phyloP scores from a whole-genome alignment of 2,329 filamentous ascomycete species.

The Neurospora sp. region DNA sequence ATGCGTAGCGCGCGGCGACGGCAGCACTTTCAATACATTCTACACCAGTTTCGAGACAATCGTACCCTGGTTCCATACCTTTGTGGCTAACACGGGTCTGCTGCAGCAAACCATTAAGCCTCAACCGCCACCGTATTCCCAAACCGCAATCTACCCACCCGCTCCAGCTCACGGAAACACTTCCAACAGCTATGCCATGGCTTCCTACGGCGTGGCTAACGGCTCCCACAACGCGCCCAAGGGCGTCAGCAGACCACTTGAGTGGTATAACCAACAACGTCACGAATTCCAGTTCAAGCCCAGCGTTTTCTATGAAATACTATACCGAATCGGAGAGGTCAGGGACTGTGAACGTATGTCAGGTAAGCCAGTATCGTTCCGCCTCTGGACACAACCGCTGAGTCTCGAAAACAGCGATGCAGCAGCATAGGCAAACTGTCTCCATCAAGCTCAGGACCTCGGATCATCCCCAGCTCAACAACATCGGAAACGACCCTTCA shows the following conservation, averaged over 20 bases:
- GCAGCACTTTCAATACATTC: background rate
- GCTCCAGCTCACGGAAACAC: background rate
- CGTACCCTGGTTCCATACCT: background rate
- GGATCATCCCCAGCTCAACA: slow-evolving; percentile 40
- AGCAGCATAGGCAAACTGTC: slow-evolving; percentile 40
- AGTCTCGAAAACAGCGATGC: slow-evolving; percentile 38
- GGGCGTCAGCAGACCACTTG: slow-evolving; percentile 1
- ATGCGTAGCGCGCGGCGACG: background rate
- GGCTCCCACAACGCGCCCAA: slow-evolving; percentile 3
- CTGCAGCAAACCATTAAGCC: background rate
- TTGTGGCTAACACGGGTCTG: background rate
- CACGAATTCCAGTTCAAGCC: slow-evolving; percentile 41
- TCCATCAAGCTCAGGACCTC: slow-evolving; percentile 36
- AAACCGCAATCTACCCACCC: slow-evolving; percentile 5
- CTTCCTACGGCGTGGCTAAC: background rate
- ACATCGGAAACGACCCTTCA: slow-evolving; percentile 49
- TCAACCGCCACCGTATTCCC: background rate
- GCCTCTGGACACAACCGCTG: slow-evolving; percentile 9
- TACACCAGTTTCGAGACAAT: background rate
- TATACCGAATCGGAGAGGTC: slow-evolving; percentile 53
- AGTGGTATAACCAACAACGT: background rate
- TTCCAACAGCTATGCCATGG: slow-evolving; percentile 9
- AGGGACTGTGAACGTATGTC: slow-evolving; percentile 63
- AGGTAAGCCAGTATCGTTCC: background rate
- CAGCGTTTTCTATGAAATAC: slow-evolving; percentile 76